Base-by-base conservation (phyloP, 2,329 filamentous ascomycete species). In the Albifimbria verrucaria region DNA sequence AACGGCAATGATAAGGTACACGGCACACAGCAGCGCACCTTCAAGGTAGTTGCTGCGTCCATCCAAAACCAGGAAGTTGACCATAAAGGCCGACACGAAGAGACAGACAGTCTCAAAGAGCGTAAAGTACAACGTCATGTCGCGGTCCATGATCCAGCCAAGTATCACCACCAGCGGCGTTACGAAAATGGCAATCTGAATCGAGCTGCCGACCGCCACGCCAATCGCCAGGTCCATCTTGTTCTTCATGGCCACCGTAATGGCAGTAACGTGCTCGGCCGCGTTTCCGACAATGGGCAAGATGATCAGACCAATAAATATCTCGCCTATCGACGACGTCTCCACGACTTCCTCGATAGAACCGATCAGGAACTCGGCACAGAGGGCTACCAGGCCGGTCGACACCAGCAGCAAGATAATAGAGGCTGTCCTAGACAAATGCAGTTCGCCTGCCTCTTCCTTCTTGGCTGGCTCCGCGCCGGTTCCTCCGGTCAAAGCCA, bases 1-100 rank as follows among this genome's bases (percentile, higher is more conserved):
- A 2, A 88, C 76, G 1, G 77, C 78, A 58, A 89, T 88, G 55
- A 89, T 88, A 48, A 88, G 72, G 64, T 88, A 89, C 3, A 84
- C 83, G 1, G 85, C 80, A 58, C 83, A 85, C 24, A 89, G 68
- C 42, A 89, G 67, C 2, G 86, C 86, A 15, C 90, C 90, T 72
- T 95, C 90, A 12, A 95, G 81, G 63, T 94, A 95, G 66, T 95
- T 95, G 67, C 87, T 91, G 67, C 91, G 82, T 11, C 90, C 90
- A 64, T 95, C 91, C 55, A 93, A 76, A 48, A 95, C 90, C 55
- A 95, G 73, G 67, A 94, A 95, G 72, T 93, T 94, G 71, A 93
- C 89, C 57, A 95, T 91, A 58, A 95, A 86, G 7, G 91, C 86
- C 49, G 85, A 89, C 49, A 93, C 84, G 70, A 95, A 95, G 63